Evolutionary conservation across 108 stramenopile species (phyloP).

Genomic region (Nitzschia inconspicua): DNA sequence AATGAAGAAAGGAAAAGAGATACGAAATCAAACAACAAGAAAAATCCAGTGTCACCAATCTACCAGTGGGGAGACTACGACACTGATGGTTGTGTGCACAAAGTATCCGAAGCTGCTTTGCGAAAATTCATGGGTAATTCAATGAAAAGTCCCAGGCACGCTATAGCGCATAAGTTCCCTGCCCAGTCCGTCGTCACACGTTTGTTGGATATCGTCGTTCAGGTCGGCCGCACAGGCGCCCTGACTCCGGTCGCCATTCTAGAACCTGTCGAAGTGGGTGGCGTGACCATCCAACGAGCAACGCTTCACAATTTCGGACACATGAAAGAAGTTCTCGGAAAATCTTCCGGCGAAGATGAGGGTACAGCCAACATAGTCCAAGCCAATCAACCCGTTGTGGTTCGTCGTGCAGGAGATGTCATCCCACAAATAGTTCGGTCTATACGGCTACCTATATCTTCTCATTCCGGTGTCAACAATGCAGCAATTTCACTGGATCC

Average conservation of each 20-base stretch:
- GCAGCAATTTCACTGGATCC: conserved; percentile 46
- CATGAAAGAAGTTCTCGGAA: conserved; percentile 56
- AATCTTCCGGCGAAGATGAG: not conserved
- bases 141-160: conserved; percentile 84
- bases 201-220: conserved; percentile 62
- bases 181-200: conserved; percentile 58
- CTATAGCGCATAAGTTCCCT: conserved; percentile 91
- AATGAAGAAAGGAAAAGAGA: not conserved
- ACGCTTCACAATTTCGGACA: conserved; percentile 90
- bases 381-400: conserved; percentile 49
- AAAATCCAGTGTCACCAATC: conserved; percentile 8
- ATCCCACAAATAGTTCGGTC: conserved; percentile 82
- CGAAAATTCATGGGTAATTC: conserved; percentile 62
- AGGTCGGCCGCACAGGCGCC: conserved; percentile 90
- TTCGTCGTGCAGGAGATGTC: conserved; percentile 87
- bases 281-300: conserved; percentile 82
- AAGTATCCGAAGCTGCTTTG: conserved; percentile 53
- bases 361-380: conserved; percentile 24
- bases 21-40: conserved; percentile 2
- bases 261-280: conserved; percentile 82
- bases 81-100: conserved; percentile 93
- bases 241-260: conserved; percentile 91
- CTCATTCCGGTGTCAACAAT: not conserved
- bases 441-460: conserved; percentile 24
- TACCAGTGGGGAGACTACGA: conserved; percentile 65